Percentiles rank a stretch among this genome's conserved stretches.
These are phyloP conservation scores for Alternaria sp. DNA, from an alignment of 2,329 filamentous ascomycete species.

Conservation along the genomic window DNA sequence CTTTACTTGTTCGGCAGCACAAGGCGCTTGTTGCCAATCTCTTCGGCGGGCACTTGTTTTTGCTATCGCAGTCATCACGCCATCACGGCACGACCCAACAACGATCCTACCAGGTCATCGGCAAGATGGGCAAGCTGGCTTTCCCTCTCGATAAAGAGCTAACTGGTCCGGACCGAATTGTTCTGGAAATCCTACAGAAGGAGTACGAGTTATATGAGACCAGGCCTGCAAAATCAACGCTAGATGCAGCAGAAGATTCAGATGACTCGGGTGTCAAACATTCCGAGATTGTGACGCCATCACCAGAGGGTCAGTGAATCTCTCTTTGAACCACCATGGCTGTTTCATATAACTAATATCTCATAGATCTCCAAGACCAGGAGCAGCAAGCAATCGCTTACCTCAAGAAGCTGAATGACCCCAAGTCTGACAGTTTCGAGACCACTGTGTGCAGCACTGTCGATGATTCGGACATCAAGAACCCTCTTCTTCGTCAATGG, in stretches of 20 bases:
- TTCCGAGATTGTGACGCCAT: slow-evolving; percentile 37
- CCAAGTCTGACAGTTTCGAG: slow-evolving; percentile 58
- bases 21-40: background rate
- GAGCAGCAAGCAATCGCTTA: slow-evolving; percentile 52
- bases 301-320: slow-evolving; percentile 37
- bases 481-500: slow-evolving; percentile 51
- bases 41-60: background rate
- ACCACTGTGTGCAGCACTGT: slow-evolving; percentile 64
- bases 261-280: slow-evolving; percentile 37
- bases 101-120: slow-evolving; percentile 8
- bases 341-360: background rate
- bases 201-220: slow-evolving; percentile 35
- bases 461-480: slow-evolving; percentile 59
- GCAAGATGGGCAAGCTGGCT: slow-evolving; percentile 40
- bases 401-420: slow-evolving; percentile 61
- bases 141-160: slow-evolving; percentile 44
- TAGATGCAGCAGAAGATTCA: slow-evolving; percentile 32
- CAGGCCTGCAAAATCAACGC: background rate
- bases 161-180: slow-evolving; percentile 41
- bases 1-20: background rate
- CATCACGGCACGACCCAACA: background rate
- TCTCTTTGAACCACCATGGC: background rate
- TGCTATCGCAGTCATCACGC: background rate
- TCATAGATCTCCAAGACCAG: slow-evolving; percentile 39
- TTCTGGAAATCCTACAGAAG: slow-evolving; percentile 40